These are phyloP conservation scores for Diophrys sp. DNA, from an alignment of 73 alveolate genomes.

Conservation along the genomic window DNA sequence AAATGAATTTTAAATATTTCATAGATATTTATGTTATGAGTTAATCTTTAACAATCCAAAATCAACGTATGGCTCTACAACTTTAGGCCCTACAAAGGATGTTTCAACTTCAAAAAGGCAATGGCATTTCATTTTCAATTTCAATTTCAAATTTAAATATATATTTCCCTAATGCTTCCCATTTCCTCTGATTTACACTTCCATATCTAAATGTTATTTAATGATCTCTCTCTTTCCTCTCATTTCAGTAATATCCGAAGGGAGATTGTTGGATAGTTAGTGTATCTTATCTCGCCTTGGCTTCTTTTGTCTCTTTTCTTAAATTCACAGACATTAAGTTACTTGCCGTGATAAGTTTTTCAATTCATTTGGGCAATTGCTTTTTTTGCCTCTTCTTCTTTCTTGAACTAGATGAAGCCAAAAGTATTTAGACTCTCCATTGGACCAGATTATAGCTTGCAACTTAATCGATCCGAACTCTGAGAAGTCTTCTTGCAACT, in stretches of 20 bases:
- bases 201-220: background rate
- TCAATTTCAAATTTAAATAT: slow-evolving; percentile 41
- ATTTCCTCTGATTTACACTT: background rate
- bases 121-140: slow-evolving; percentile 68
- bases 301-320: slow-evolving; percentile 15
- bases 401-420: slow-evolving; percentile 52
- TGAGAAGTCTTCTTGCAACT: slow-evolving; percentile 1
- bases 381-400: slow-evolving; percentile 41
- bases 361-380: slow-evolving; percentile 54
- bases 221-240: background rate
- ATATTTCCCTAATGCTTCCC: slow-evolving; percentile 36
- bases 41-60: slow-evolving; percentile 60
- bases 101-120: slow-evolving; percentile 40
- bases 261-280: slow-evolving; percentile 36
- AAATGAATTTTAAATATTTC: slow-evolving; percentile 37
- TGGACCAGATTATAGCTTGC: slow-evolving; percentile 6
- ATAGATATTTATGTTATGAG: slow-evolving; percentile 11
- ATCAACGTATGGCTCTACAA: slow-evolving; percentile 44
- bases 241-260: background rate
- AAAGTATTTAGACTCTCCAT: slow-evolving; percentile 55
- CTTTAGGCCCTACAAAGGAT: slow-evolving; percentile 50
- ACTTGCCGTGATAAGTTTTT: slow-evolving; percentile 50
- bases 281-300: slow-evolving; percentile 11
- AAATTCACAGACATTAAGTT: slow-evolving; percentile 39
- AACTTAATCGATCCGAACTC: slow-evolving; percentile 8